Conservation (phyloP, 129 eudicot species). For the Tagetes patula region DNA sequence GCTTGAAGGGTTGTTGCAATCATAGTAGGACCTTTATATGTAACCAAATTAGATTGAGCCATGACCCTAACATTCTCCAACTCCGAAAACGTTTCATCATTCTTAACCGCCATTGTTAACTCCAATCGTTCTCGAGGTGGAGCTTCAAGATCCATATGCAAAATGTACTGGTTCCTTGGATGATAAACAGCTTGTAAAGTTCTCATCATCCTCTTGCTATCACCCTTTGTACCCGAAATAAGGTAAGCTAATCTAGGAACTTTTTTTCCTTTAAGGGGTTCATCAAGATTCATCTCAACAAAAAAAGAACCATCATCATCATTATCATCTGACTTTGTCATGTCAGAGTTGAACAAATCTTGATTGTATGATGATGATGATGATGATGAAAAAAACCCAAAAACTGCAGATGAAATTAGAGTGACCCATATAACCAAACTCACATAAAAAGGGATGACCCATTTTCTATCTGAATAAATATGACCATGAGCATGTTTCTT, state of each 20-base stretch:
- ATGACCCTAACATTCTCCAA: slow-evolving; percentile 89
- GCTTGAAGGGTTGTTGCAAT: slow-evolving; percentile 97
- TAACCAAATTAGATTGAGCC: slow-evolving; percentile 97
- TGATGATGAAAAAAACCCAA: slow-evolving; percentile 36
- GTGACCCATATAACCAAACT: slow-evolving; percentile 38
- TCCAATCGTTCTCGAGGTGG: slow-evolving; percentile 90
- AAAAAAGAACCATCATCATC: slow-evolving; percentile 36
- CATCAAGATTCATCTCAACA: slow-evolving; percentile 66
- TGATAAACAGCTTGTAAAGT: slow-evolving; percentile 95
- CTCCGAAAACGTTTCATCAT: slow-evolving; percentile 69
- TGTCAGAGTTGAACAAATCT: slow-evolving; percentile 45
- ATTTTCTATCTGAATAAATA: slow-evolving; percentile 38
- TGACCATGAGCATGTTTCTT: slow-evolving; percentile 43
- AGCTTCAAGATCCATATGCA: slow-evolving; percentile 99
- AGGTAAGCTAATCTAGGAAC: slow-evolving; percentile 94
- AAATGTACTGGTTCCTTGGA: slow-evolving; percentile 93
- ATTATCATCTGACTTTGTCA: slow-evolving; percentile 44
- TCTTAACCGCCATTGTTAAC: slow-evolving; percentile 85
- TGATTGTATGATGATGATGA: slow-evolving; percentile 36
- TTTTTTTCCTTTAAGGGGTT: slow-evolving; percentile 42
- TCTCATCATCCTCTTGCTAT: slow-evolving; percentile 92
- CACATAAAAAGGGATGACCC: slow-evolving; percentile 38
- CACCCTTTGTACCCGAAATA: slow-evolving; percentile 98
- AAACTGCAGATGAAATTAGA: slow-evolving; percentile 37
- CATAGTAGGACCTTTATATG: slow-evolving; percentile 98